phyloP scores from a whole-genome alignment of 2,329 filamentous ascomycete genomes.

The Stagonosporopsis rhizophila region DNA sequence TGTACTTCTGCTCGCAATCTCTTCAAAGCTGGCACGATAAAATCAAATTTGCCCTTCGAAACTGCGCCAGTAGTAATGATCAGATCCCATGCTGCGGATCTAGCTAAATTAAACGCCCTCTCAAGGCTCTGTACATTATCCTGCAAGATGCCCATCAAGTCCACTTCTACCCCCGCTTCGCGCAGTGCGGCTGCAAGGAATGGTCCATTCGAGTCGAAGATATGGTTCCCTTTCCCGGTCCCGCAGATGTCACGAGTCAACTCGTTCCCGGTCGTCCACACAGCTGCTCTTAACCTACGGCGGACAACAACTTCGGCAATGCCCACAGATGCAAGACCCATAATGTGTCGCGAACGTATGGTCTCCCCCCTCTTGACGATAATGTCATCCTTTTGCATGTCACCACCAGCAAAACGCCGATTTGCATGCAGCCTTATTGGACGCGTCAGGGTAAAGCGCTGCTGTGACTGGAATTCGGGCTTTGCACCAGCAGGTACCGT shows the following conservation, averaged over 20 bases:
- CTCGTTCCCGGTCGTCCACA: slow-evolving; percentile 17
- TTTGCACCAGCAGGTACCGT: background rate
- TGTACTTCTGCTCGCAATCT: slow-evolving; percentile 6
- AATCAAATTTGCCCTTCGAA: slow-evolving; percentile 13
- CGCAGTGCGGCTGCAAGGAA: slow-evolving; percentile 15
- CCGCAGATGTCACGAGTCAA: background rate
- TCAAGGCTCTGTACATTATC: slow-evolving; percentile 4
- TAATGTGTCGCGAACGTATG: slow-evolving; percentile 12
- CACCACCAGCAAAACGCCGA: slow-evolving; percentile 10
- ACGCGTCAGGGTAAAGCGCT: slow-evolving; percentile 4
- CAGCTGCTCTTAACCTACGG: slow-evolving; percentile 6
- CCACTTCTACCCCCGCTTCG: slow-evolving; percentile 9
- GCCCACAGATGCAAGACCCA: slow-evolving; percentile 17
- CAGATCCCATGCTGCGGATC: slow-evolving; percentile 1
- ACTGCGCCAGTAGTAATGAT: slow-evolving; percentile 13
- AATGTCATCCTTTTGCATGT: slow-evolving; percentile 11
- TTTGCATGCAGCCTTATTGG: slow-evolving; percentile 16
- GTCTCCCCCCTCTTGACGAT: slow-evolving; percentile 11
- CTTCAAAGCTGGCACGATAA: slow-evolving; percentile 1
- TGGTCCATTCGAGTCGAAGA: slow-evolving; percentile 11
- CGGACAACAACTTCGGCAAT: slow-evolving; percentile 1
- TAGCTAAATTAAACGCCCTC: background rate
- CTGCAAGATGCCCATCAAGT: slow-evolving; percentile 13
- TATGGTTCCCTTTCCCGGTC: background rate
- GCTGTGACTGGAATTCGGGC: background rate